Evolutionary conservation across 305 asterid genomes (phyloP).

Genomic region (Solanum hybrid): DNA sequence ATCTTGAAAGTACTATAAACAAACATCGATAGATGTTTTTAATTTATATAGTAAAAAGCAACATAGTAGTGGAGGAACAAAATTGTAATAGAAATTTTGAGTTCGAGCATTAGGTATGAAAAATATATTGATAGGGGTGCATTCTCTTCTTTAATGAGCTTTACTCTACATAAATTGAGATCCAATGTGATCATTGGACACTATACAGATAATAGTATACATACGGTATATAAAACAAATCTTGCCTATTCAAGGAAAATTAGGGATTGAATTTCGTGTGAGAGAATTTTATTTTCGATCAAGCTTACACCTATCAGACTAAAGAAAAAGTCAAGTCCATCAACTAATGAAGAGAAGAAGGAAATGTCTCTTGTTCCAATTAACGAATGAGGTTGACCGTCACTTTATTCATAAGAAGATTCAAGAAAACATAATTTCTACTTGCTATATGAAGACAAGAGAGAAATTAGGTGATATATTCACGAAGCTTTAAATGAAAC

Average conservation of each 20-base stretch:
- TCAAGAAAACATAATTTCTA: no score
- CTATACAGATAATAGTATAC: background rate
- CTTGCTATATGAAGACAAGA: background rate
- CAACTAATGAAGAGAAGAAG: background rate
- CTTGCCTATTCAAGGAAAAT: background rate
- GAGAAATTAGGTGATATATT: background rate
- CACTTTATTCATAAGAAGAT: background rate
- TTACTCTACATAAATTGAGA: background rate
- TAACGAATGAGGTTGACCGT: no score
- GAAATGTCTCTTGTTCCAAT: background rate
- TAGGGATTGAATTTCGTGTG: background rate
- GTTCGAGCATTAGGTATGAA: background rate
- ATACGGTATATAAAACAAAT: background rate
- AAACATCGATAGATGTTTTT: background rate
- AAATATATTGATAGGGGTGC: background rate
- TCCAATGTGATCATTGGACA: background rate
- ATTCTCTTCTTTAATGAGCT: no score
- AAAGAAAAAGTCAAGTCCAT: background rate
- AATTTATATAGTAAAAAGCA: background rate
- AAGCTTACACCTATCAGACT: background rate
- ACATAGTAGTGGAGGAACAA: background rate
- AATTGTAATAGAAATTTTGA: no score
- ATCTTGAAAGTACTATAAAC: background rate
- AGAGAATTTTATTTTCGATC: background rate
- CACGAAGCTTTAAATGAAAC: background rate